Evolutionary conservation across 169 alveolate genomes (phyloP), one percentile per base, ranked within the genome.

Genomic region (Babesia ovata): DNA sequence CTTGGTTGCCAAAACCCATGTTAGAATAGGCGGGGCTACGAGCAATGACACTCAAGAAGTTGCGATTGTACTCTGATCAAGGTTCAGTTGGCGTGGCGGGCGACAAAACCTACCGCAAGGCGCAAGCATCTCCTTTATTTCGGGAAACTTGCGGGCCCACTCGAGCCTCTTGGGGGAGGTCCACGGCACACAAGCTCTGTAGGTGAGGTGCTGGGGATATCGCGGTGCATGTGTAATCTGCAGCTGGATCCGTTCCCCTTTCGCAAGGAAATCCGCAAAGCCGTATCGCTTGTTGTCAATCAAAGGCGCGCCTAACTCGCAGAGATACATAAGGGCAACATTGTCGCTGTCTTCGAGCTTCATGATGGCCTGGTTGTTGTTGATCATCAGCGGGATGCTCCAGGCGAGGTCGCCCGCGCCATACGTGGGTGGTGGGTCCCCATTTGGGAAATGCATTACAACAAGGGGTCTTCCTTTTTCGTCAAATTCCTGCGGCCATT

Each of bases 381-480:
- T 59, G 26, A 74, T 42, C 63, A 81, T 57, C 33, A 81, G 39
- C 29, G 88, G 88, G 22, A 67, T 81, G 26, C 85, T 72, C 69
- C 79, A 63, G n/a, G 60, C 85, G 26, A 36, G 39, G 14, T 70
- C 42, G 26, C 71, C 63, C 24, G 12, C 75, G 13, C 17, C 4
- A 85, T 81, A 72, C 29, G 36, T 2, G 29, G 36, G 14, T 26
- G 72, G 24, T 9, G 21, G 9, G 17, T 56, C 29, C 11, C 46
- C 54, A 12, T 33, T 39, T 2, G 63, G 70, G n/a, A 50, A 44
- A 21, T 57, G 4, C 22, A 67, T 12, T 3, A 59, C 79, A 29
- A 81, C 75, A 22, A 58, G 54, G 16, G 88, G 88, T 42, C 83
- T 54, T 0, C 85, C 85, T 54, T 81, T 81, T 29, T 67, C 85